Conservation (phyloP, 495 filamentous ascomycete species). For the Penicillium paradoxum region DNA sequence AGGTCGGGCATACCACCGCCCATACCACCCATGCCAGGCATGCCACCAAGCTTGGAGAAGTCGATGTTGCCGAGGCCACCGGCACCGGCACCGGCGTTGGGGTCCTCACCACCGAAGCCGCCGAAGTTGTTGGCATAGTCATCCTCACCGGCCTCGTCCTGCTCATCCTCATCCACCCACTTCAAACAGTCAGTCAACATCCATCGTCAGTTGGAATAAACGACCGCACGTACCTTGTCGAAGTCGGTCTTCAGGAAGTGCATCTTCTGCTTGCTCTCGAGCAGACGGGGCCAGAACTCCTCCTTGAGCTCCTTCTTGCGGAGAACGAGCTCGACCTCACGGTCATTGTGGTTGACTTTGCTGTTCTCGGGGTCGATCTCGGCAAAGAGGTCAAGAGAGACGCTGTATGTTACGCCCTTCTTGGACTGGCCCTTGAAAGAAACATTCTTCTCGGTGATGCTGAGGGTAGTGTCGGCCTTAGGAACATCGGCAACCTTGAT, state of each 20-base stretch:
- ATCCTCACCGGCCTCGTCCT: constrained; percentile 80
- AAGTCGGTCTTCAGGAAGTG: constrained; percentile 99
- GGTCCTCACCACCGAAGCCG: constrained; percentile 54
- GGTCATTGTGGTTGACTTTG: constrained; percentile 76
- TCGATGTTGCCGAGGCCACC: constrained; percentile 54
- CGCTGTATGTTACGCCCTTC: constrained; percentile 76
- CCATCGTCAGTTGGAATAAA: background rate
- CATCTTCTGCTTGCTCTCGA: constrained; percentile 81
- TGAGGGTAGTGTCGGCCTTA: constrained; percentile 63
- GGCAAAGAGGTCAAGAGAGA: constrained; percentile 82
- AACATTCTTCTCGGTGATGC: constrained; percentile 71
- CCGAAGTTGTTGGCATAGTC: constrained; percentile 67
- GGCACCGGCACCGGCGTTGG: constrained; percentile 30
- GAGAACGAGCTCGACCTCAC: constrained; percentile 83
- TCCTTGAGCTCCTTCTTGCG: constrained; percentile 91
- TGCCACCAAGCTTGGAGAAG: constrained; percentile 84
- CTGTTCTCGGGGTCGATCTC: constrained; percentile 83
- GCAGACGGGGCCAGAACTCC: constrained; percentile 89
- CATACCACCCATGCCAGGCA: constrained; percentile 41
- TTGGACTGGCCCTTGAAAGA: constrained; percentile 76
- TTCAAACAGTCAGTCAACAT: constrained; percentile 29
- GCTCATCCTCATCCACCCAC: constrained; percentile 99
- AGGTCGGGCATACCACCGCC: constrained; percentile 40
- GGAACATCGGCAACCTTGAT: constrained; percentile 80
- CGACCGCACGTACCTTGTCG: constrained; percentile 64